Evolutionary conservation across 176 grass and related monocot species (phyloP), one percentile per base, ranked within the genome.

Genomic region (Typha latifolia): DNA sequence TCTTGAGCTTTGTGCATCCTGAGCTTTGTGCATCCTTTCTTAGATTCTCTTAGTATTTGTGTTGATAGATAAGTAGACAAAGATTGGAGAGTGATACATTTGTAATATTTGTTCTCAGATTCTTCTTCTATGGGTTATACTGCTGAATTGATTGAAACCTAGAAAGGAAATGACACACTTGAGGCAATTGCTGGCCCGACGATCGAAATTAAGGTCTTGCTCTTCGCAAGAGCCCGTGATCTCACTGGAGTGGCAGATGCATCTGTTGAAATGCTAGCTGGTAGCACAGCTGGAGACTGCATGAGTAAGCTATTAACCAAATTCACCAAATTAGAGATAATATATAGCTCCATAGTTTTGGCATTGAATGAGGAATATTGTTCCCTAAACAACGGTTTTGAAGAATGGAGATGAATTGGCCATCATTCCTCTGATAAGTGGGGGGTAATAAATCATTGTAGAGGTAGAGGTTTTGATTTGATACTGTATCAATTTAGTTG

Each of bases 401-500:
- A 79, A 66, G 8, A 71, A 78, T 51, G 86, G 81, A 12, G 89
- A 99, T 85, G 94, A 93, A 61, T 73, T 99, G 49, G 94, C 92
- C 47, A 75, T 99, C 48, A 99, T 99, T 80, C 94, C 89, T 43
- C 89, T 89, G 5, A 93, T 99, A 66, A 99, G 94, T 48, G 83
- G 94, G 61, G 94, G 94, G 51, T 91, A 65, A 91, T 43, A 49
- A 18, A 62, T 20, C 16, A 19, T 9, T 6, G n/a, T 59, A 59
- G 16, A 59, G 53, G 8, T 19, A 18, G 4, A 56, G 52, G 1
- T 56, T 56, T 21, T 59, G 2, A 19, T 59, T 11, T 59, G 24
- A 26, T 26, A 26, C 2, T 26, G 53, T 59, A 59, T 22, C n/a
- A 21, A 21, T 59, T 59, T 59, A 43, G 5, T 43, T 43, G 37